phyloP scores from a whole-genome alignment of 345 rosid species.

The Acer negundo region DNA sequence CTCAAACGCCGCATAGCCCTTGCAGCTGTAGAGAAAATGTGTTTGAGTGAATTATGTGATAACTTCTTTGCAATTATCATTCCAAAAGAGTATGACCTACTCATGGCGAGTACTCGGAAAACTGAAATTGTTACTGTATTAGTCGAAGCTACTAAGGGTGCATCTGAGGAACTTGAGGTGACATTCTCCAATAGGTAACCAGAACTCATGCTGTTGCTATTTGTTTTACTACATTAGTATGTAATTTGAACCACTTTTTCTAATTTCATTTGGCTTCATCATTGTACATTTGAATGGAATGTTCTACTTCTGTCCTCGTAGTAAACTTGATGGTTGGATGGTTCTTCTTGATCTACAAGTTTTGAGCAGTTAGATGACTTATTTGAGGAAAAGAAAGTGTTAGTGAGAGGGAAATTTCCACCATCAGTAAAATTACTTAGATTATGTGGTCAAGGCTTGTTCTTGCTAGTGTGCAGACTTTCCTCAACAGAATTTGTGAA shows the following conservation, averaged over 20 bases:
- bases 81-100: constrained; percentile 91
- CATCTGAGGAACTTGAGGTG: constrained; percentile 86
- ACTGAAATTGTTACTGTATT: constrained; percentile 82
- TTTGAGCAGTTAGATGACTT: constrained; percentile 1
- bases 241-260: not conserved
- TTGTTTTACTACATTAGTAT: not conserved
- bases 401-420: not conserved
- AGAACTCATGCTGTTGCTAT: not conserved
- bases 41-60: constrained; percentile 80
- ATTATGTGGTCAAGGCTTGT: constrained; percentile 7
- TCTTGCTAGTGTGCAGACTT: not conserved
- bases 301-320: not conserved
- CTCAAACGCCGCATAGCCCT: constrained; percentile 80
- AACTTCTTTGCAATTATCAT: constrained; percentile 83
- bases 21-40: constrained; percentile 80
- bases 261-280: not conserved
- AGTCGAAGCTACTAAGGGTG: constrained; percentile 75
- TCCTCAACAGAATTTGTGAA: not conserved
- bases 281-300: not conserved
- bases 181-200: constrained; percentile 75
- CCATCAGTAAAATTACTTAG: not conserved
- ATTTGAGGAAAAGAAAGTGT: not conserved
- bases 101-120: constrained; percentile 91
- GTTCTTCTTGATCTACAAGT: not conserved
- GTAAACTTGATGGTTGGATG: not conserved